Evolutionary conservation across 805 yeast species (phyloP).

Genomic region (Candida sonorensis): DNA sequence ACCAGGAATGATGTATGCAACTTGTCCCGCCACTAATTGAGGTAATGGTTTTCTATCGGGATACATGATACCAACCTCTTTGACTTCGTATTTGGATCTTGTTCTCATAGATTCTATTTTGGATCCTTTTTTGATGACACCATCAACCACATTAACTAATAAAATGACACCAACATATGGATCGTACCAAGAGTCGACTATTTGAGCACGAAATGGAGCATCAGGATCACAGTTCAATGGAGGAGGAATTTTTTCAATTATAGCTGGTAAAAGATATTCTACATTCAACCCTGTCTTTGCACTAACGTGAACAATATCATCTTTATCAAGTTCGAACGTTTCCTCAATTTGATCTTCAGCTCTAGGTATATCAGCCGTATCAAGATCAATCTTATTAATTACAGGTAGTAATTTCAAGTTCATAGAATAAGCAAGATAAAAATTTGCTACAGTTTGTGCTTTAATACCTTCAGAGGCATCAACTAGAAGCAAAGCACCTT

Average conservation of each 20-base stretch:
- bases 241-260: conserved; percentile 72
- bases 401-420: conserved; percentile 79
- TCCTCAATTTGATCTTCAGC: conserved; percentile 81
- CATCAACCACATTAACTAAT: conserved; percentile 81
- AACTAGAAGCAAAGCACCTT: conserved; percentile 82
- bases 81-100: conserved; percentile 69
- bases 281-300: conserved; percentile 90
- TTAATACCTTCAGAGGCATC: conserved; percentile 97
- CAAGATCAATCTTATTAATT: conserved; percentile 86
- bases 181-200: conserved; percentile 98
- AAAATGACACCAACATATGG: conserved; percentile 86
- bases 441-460: conserved; percentile 98
- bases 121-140: conserved; percentile 65
- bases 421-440: conserved; percentile 82
- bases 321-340: conserved; percentile 71
- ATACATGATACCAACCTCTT: conserved; percentile 93
- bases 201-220: conserved; percentile 59
- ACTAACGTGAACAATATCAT: conserved; percentile 76
- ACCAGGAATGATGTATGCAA: conserved; percentile 91
- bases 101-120: conserved; percentile 76
- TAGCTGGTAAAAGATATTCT: conserved; percentile 69
- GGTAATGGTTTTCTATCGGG: conserved; percentile 74
- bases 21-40: conserved; percentile 77
- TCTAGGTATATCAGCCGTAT: conserved; percentile 73
- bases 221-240: conserved; percentile 36